phyloP scores from a whole-genome alignment of 345 rosid genomes.

The Orychophragmus violaceus region DNA sequence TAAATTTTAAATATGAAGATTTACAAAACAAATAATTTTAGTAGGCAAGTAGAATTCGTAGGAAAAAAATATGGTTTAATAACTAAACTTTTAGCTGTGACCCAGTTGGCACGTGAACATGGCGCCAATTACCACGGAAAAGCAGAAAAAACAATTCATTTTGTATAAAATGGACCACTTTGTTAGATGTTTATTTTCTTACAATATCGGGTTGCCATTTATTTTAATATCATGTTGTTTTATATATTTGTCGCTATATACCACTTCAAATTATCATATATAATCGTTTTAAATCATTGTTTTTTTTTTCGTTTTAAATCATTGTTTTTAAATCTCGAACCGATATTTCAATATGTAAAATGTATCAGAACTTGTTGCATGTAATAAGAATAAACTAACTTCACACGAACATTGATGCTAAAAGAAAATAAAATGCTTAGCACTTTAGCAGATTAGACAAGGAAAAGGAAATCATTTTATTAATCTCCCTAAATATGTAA shows the following conservation, averaged over 20 bases:
- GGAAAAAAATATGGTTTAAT: neutral
- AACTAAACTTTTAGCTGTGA: conserved; percentile 38
- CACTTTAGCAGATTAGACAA: neutral
- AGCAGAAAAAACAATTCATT: conserved; percentile 9
- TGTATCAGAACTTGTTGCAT: neutral
- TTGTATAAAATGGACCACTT: conserved; percentile 25
- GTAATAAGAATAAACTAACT: neutral
- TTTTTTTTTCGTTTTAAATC: neutral
- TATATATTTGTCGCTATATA: conserved; percentile 6
- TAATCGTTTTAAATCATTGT: neutral
- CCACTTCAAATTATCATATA: neutral
- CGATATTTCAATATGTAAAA: neutral
- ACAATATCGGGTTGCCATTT: conserved; percentile 2
- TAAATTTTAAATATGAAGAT: neutral
- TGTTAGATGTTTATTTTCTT: neutral
- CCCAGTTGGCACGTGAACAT: conserved; percentile 39
- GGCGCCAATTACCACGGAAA: conserved; percentile 20
- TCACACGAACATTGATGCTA: neutral
- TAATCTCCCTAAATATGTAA: neutral
- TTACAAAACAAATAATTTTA: neutral
- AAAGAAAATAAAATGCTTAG: neutral
- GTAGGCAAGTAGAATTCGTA: neutral
- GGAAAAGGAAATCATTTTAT: neutral
- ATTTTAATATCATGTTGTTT: conserved; percentile 2
- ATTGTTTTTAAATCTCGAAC: neutral